phyloP scores from a whole-genome alignment of 2,329 filamentous ascomycete genomes.

The Fusarium verrucosum region DNA sequence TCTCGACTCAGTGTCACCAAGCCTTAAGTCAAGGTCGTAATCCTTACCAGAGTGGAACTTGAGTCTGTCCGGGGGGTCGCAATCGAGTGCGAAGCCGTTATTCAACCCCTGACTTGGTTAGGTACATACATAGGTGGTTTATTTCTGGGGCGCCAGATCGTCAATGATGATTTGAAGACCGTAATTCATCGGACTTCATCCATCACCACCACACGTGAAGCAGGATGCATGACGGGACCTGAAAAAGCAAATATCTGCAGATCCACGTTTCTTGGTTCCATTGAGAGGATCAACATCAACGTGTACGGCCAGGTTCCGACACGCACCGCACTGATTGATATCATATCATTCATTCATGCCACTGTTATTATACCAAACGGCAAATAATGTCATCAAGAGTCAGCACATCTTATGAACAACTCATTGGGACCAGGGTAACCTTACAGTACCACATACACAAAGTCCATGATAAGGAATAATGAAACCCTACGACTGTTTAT shows the following conservation, averaged over 20 bases:
- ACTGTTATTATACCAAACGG: slow-evolving; percentile 1
- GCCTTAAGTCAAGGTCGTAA: slow-evolving; percentile 1
- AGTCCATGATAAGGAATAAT: slow-evolving; percentile 13
- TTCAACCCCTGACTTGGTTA: slow-evolving; percentile 16
- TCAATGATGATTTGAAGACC: slow-evolving; percentile 4
- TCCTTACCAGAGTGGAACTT: background rate
- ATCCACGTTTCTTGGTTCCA: slow-evolving; percentile 28
- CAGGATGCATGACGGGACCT: slow-evolving; percentile 5
- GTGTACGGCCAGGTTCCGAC: slow-evolving; percentile 1
- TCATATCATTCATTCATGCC: slow-evolving; percentile 24
- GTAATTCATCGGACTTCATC: slow-evolving; percentile 14
- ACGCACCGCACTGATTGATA: slow-evolving; percentile 5
- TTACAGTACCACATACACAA: background rate
- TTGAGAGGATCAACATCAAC: slow-evolving; percentile 12
- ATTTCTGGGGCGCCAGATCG: slow-evolving; percentile 1
- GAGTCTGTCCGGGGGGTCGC: slow-evolving; percentile 10
- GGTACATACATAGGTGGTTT: background rate
- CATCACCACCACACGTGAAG: slow-evolving; percentile 4
- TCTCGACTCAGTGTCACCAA: slow-evolving; percentile 6
- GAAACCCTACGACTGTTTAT: background rate
- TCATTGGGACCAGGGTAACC: background rate
- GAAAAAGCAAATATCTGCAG: slow-evolving; percentile 28
- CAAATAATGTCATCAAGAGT: background rate
- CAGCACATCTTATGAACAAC: background rate
- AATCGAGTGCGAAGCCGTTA: background rate